Evolutionary conservation across 192 early-diverging fungal genomes (phyloP), one percentile per base, ranked within the genome.

Genomic region (Umbelopsis ramanniana): DNA sequence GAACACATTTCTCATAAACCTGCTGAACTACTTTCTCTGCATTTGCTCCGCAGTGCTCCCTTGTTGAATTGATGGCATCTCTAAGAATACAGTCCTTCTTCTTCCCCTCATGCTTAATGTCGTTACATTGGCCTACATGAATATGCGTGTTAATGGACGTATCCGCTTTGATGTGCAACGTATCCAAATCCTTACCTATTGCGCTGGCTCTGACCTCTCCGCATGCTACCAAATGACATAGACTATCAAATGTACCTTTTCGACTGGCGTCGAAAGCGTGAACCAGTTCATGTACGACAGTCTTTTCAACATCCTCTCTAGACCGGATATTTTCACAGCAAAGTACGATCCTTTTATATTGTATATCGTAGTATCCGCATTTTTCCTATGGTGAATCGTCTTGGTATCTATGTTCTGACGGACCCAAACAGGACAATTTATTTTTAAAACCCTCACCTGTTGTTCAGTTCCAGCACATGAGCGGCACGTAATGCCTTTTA

Each of bases 211-310:
- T 57, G 24, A 80, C 52, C 38, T 80, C 79, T 15, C 79, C 79
- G 68, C 79, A 80, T 1, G 79, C 79, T 23, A 80, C 54, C 3
- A 70, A 33, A 37, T 80, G 79, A 38, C 72, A 76, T 6, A 74
- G 47, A 24, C 72, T 76, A 12, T 52, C 73, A 35, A 80, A 80
- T 21, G 45, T 55, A 22, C 79, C 79, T 21, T 72, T 73, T 46
- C 79, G 48, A 5, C 68, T 46, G 9, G 74, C 71, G 35, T 80
- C 79, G 46, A 80, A 80, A 23, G 79, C 79, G 55, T 80, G 79
- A 12, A 75, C 74, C 9, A 80, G 66, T 48, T 80, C 79, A 60
- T 80, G 79, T 6, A 80, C 29, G 5, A 80, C 55, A 6, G 79
- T 80, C 40, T 80, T 60, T 33, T 76, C 71, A 19, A 80, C 26